Evolutionary conservation across 306 rosid genomes (phyloP).

Genomic region (Citrullus colocynthis): DNA sequence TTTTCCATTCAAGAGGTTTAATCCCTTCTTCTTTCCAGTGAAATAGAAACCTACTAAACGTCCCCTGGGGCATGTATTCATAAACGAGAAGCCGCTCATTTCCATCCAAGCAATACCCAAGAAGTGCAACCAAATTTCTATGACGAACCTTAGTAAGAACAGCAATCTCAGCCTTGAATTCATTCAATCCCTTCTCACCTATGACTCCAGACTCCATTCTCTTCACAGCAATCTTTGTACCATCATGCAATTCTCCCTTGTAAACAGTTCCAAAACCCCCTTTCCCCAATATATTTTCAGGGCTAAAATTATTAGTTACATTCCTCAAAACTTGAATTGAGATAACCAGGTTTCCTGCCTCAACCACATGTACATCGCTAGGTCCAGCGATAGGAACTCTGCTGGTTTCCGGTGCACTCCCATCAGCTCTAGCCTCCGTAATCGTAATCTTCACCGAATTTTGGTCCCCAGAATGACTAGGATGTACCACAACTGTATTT

Average conservation of each 20-base stretch:
- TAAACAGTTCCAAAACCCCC: constrained; percentile 90
- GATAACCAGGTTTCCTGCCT: constrained; percentile 49
- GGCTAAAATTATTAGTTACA: constrained; percentile 59
- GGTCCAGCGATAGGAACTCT: constrained; percentile 22
- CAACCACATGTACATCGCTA: constrained; percentile 36
- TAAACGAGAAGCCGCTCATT: constrained; percentile 80
- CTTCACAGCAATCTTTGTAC: constrained; percentile 88
- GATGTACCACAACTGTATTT: constrained; percentile 21
- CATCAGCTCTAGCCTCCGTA: constrained; percentile 12
- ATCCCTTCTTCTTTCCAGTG: constrained; percentile 41
- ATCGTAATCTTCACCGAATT: constrained; percentile 27
- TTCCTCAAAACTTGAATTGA: constrained; percentile 53
- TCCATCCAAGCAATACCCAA: constrained; percentile 89
- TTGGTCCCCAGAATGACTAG: constrained; percentile 28
- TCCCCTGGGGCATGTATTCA: constrained; percentile 85
- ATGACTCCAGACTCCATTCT: constrained; percentile 65
- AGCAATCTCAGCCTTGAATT: constrained; percentile 67
- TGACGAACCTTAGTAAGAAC: constrained; percentile 89
- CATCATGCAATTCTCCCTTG: constrained; percentile 74
- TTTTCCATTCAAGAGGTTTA: constrained; percentile 71
- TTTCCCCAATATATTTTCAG: constrained; percentile 49
- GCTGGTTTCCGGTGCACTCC: constrained; percentile 8
- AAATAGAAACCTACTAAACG: constrained; percentile 48
- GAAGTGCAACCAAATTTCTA: constrained; percentile 64
- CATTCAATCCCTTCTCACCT: constrained; percentile 51